Evolutionary conservation across 441 rosid genomes (phyloP).

Genomic region (Manihot esculenta): DNA sequence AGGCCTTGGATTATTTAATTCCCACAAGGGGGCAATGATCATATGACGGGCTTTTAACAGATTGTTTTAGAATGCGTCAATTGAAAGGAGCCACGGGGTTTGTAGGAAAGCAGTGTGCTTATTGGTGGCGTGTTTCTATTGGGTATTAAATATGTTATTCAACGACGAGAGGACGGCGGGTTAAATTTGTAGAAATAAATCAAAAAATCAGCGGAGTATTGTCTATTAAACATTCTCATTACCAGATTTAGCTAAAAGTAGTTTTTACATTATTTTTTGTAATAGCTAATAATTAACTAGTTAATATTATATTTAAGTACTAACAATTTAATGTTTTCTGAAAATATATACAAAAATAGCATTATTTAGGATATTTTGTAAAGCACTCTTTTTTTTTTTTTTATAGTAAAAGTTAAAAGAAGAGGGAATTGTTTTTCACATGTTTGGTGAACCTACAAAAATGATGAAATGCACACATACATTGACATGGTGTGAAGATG

Average conservation of each 20-base stretch:
- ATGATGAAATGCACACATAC: conserved; percentile 22
- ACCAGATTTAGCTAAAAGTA: no score
- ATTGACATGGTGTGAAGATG: conserved; percentile 34
- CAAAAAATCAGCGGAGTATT: background rate
- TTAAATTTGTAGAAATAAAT: background rate
- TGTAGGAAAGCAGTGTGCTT: background rate
- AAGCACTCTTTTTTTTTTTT: no score
- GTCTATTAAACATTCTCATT: no score
- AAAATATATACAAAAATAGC: no score
- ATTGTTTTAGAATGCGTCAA: conserved; percentile 9
- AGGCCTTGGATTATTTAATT: conserved; percentile 17
- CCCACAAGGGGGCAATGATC: background rate
- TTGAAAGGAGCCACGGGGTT: conserved; percentile 21
- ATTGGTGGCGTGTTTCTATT: background rate
- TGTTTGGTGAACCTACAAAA: conserved; percentile 33
- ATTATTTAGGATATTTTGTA: no score
- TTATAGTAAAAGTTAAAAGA: no score
- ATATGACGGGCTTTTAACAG: conserved; percentile 17
- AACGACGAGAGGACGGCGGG: background rate
- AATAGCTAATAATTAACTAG: no score
- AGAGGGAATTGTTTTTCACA: conserved; percentile 19
- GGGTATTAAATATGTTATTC: background rate
- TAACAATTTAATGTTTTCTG: no score
- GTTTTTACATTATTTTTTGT: no score
- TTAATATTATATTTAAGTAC: no score